Percentiles rank a stretch among this genome's conserved stretches.
Conservation (phyloP, 768 basidiomycete species). For the Russula dissimulans region DNA sequence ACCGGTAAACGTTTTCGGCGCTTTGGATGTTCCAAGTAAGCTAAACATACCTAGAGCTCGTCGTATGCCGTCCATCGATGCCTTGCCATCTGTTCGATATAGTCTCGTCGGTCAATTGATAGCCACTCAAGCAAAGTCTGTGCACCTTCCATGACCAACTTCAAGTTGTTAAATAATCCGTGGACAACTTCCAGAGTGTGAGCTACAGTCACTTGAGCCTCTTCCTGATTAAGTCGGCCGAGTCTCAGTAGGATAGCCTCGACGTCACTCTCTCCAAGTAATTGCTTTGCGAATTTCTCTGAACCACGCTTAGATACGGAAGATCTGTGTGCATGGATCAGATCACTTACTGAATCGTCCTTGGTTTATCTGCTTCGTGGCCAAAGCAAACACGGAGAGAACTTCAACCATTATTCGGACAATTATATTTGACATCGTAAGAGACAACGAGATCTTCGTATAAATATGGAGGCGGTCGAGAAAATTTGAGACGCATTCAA, state of each 20-base stretch:
- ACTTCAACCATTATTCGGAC: background rate
- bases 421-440: background rate
- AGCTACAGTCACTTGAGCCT: background rate
- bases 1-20: too few species aligned
- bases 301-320: background rate
- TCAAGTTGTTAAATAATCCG: background rate
- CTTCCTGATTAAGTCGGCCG: background rate
- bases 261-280: background rate
- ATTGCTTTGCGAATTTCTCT: background rate
- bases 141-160: background rate
- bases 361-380: background rate
- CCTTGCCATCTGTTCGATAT: background rate
- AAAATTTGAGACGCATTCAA: background rate
- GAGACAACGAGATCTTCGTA: background rate
- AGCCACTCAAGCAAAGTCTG: background rate
- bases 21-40: background rate
- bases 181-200: background rate
- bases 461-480: background rate
- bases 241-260: background rate
- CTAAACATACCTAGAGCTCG: background rate
- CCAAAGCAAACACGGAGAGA: background rate
- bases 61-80: background rate
- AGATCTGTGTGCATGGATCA: background rate
- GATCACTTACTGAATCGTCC: background rate
- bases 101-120: background rate